Evolutionary conservation across 495 filamentous ascomycete species (phyloP).

Genomic region (Delitschia confertaspora): DNA sequence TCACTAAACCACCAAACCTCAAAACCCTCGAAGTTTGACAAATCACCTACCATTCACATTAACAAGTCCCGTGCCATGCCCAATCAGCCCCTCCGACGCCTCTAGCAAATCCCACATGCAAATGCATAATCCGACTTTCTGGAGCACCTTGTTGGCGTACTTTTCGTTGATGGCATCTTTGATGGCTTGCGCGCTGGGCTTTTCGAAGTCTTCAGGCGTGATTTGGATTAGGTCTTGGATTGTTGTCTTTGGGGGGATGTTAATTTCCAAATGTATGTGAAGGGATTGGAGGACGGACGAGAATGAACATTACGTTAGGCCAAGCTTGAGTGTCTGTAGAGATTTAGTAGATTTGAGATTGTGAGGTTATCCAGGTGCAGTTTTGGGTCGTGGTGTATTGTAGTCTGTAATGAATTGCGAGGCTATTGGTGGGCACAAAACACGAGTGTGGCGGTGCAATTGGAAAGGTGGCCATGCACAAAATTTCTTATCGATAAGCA

Average conservation of each 20-base stretch:
- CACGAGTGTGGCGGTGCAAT: too few relatives aligned
- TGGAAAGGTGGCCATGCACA: too few relatives aligned
- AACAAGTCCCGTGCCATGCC: conserved; percentile 78
- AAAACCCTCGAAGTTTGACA: too few relatives aligned
- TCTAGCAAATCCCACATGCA: conserved; percentile 79
- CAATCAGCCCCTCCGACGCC: conserved; percentile 84
- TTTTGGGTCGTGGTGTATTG: too few relatives aligned
- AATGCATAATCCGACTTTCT: conserved; percentile 84
- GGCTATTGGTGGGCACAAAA: too few relatives aligned
- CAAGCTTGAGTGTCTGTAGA: too few relatives aligned
- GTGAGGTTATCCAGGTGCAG: too few relatives aligned
- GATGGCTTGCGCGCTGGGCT: conserved; percentile 65
- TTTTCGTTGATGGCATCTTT: conserved; percentile 94
- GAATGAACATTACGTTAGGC: conserved; percentile 30
- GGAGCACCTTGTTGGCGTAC: conserved; percentile 87
- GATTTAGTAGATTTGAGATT: too few relatives aligned
- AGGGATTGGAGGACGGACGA: conserved; percentile 7
- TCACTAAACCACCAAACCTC: too few relatives aligned
- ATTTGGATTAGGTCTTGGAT: conserved; percentile 90
- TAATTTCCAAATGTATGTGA: conserved; percentile 4
- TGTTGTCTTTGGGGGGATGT: conserved; percentile 43
- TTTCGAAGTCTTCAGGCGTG: conserved; percentile 72
- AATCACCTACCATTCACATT: conserved; percentile 70
- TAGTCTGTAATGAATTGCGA: too few relatives aligned
- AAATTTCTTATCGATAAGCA: too few relatives aligned